Base-by-base conservation (phyloP, 164 flowering plant genomes). In the Aristolochia fimbriata region DNA sequence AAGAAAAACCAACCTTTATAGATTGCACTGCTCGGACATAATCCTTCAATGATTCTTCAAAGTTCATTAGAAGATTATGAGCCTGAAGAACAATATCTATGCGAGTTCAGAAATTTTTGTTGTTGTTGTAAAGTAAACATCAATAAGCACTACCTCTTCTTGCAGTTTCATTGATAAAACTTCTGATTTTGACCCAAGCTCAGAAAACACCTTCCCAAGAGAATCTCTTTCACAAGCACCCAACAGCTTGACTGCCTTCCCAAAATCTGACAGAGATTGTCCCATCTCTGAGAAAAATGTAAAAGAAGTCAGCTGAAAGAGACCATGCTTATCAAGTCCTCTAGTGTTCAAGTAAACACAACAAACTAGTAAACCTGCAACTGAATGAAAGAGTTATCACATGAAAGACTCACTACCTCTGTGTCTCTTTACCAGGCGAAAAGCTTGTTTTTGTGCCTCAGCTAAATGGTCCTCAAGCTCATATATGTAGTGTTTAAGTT, bases 361-460 rank as follows among this genome's bases (percentile, higher is more conserved):
- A 47, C 17, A 19, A 13, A 59, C 7, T 15, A 27, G 17, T 5
- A 33, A 6, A 20, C 30, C 24, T 14, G 30, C 24, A 25, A 37
- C 20, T 9, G 17, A 31, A 30, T 49, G 17, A 31, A 6, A 30
- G 7, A 37, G 43, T 7, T 31, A 31, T 31, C 37, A 37, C 43
- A 25, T 51, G 24, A 51, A 58, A 11, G 55, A 62, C 15, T 48
- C 27, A 53, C 25, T 77, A 91, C 99, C 97, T 87, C 92, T 83
- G 70, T 93, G 99, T 68, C 99, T 84, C 77, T 90, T 90, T 30
- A 93, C 99, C 51, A 93, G 82, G 56, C 99, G 96, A 73, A 77
- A 88, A 60, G 99, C 96, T 74, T 90, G 97, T 76, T 91, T 93
- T 68, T 93, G 97, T 56, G 99, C 97, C 77, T 90, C 99, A 68